Conservation (phyloP, 2,329 filamentous ascomycete genomes). For the Pseudogymnoascus sp. region DNA sequence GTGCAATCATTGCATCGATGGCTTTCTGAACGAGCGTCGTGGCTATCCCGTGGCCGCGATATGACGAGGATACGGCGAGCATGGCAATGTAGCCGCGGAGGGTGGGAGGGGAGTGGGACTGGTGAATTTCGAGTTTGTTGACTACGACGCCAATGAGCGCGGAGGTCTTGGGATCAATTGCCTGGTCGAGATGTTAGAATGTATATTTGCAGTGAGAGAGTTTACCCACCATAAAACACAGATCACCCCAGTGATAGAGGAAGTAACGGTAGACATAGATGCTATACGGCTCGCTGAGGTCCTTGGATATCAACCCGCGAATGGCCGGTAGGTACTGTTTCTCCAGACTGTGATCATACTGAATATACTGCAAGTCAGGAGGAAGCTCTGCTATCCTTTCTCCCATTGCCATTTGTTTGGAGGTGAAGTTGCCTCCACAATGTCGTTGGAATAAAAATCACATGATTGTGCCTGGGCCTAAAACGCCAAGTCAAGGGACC, state of each 20-base stretch:
- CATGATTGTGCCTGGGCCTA: conserved; percentile 4
- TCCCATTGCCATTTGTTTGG: conserved; percentile 2
- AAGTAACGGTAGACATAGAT: conserved; percentile 99
- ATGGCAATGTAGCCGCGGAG: conserved; percentile 95
- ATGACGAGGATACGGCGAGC: conserved; percentile 78
- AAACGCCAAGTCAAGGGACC: background rate
- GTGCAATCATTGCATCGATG: conserved; percentile 80
- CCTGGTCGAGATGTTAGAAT: conserved; percentile 34
- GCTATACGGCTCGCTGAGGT: conserved; percentile 95
- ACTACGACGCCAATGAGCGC: conserved; percentile 83
- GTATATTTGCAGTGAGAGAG: background rate
- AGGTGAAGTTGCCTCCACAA: background rate
- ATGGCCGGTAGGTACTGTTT: conserved; percentile 72
- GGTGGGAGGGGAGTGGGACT: conserved; percentile 65
- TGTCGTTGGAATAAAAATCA: background rate
- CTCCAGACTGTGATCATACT: conserved; percentile 56
- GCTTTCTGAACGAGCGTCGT: conserved; percentile 82
- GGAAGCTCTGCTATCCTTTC: conserved; percentile 6
- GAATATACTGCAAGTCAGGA: conserved; percentile 48
- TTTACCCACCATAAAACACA: conserved; percentile 79
- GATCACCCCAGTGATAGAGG: conserved; percentile 90
- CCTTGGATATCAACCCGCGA: conserved; percentile 86
- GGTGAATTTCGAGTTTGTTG: conserved; percentile 87
- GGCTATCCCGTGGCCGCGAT: conserved; percentile 79
- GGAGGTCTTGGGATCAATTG: conserved; percentile 50